These are phyloP conservation scores for Colletotrichum lupini DNA, from an alignment of 2,329 filamentous ascomycete genomes.

Conservation along the genomic window DNA sequence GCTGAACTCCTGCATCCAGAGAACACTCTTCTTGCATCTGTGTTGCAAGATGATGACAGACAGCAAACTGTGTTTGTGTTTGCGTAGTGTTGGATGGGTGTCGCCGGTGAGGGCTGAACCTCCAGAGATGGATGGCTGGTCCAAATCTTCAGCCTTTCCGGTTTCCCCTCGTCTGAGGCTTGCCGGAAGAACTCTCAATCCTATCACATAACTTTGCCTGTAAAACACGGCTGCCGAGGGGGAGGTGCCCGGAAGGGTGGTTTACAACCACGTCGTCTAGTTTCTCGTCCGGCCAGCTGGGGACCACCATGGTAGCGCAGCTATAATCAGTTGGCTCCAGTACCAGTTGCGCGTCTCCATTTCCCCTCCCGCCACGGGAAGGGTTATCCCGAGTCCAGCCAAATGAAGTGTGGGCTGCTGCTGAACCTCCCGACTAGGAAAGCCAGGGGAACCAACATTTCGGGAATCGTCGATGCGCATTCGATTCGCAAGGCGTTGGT, in stretches of 20 bases:
- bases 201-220: slow-evolving; percentile 14
- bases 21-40: neutral
- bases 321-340: neutral
- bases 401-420: neutral
- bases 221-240: slow-evolving; percentile 32
- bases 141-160: neutral
- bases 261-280: slow-evolving; percentile 9
- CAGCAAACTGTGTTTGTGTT: neutral
- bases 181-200: neutral
- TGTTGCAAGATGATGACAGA: neutral
- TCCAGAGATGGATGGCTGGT: neutral
- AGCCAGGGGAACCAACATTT: neutral
- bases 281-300: neutral
- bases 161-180: neutral
- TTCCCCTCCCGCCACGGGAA: slow-evolving; percentile 12
- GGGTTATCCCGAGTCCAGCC: slow-evolving; percentile 14
- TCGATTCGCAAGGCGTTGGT: neutral
- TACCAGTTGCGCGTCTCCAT: slow-evolving; percentile 6
- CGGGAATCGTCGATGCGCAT: neutral
- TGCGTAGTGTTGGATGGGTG: neutral
- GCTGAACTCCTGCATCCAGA: neutral
- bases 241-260: slow-evolving; percentile 4
- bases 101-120: neutral
- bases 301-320: slow-evolving; percentile 16
- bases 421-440: neutral